phyloP scores from a whole-genome alignment of 371 early-diverging fungal species.

The Mucor velutinosus region DNA sequence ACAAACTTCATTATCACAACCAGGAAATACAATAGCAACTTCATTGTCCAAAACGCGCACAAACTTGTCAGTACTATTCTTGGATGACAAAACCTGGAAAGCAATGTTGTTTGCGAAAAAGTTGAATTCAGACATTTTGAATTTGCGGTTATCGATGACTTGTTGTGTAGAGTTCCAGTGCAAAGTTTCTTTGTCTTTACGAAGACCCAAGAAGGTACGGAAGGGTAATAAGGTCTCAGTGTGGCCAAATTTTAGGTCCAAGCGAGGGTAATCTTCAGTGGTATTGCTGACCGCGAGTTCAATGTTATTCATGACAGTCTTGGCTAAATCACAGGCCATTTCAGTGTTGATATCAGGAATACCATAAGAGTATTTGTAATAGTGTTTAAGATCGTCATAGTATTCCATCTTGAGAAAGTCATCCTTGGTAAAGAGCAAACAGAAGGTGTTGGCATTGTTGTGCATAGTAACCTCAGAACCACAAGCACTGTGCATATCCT shows the following conservation, averaged over 20 bases:
- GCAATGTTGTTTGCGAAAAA: conserved; percentile 16
- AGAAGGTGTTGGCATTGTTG: conserved; percentile 28
- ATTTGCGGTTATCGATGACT: conserved; percentile 6
- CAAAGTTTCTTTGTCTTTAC: conserved; percentile 13
- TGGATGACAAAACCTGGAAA: conserved; percentile 9
- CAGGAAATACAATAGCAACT: conserved; percentile 6
- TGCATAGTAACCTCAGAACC: conserved; percentile 33
- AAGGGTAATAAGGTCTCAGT: conserved; percentile 42
- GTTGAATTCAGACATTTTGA: conserved; percentile 12
- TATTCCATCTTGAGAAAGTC: conserved; percentile 39
- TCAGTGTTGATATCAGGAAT: conserved; percentile 26
- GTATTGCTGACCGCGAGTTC: conserved; percentile 2
- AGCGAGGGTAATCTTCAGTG: background rate
- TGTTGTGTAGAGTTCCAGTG: conserved; percentile 2
- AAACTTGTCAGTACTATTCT: background rate
- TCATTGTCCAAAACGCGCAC: conserved; percentile 19
- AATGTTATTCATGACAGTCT: conserved; percentile 25
- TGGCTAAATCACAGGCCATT: conserved; percentile 36
- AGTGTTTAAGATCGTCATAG: conserved; percentile 35
- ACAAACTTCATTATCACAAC: background rate
- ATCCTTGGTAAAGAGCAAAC: conserved; percentile 28
- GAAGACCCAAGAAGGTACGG: conserved; percentile 32
- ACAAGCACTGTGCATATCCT: conserved; percentile 32
- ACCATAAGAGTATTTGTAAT: conserved; percentile 43
- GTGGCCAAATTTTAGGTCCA: conserved; percentile 43